Evolutionary conservation across 108 stramenopile genomes (phyloP), one percentile per base, ranked within the genome.

Genomic region (Epipyxis sp.): DNA sequence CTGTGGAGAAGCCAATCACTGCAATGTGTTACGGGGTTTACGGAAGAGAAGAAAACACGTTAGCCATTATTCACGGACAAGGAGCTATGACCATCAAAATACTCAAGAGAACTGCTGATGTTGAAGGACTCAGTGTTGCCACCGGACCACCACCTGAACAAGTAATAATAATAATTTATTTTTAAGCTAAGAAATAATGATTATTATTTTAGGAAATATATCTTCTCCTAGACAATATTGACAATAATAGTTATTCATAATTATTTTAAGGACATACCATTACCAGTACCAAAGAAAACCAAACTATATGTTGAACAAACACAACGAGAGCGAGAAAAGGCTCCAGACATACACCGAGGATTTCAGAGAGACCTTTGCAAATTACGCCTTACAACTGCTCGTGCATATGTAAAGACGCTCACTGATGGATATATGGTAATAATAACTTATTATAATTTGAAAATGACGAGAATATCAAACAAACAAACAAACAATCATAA

Each of bases 271-370:
- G 88, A 89, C 80, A 69, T 89, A n/a, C 88, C 88, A 0, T 81
- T 89, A 27, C 65, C 76, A 37, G 69, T 88, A 40, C 88, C 88
- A 0, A 87, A 87, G 69, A 89, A 89, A 82, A 88, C 88, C 0
- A 86, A 84, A 59, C 79, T 89, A 42, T 89, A 77, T 45, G 84
- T 89, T 34, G 88, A 89, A 45, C 88, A 89, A 83, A 85, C 85
- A 13, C 83, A 86, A 76, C 72, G 88, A 13, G 88, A 87, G 68
- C 54, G 80, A 25, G 78, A 85, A 0, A 58, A 84, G 43, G 87
- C 82, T 16, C 81, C 50, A 29, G 84, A 82, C 34, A 89, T 89
- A 61, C 88, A 89, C 58, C 81, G 87, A n/a, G 78, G 45, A 40
- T 89, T 88, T 44, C 88, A 89, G 83, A 77, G 82, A n/a, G 84